Percentiles rank a stretch among this genome's conserved stretches.
Conservation (phyloP, 176 grass and related monocot genomes). For the Elaeis guineensis region DNA sequence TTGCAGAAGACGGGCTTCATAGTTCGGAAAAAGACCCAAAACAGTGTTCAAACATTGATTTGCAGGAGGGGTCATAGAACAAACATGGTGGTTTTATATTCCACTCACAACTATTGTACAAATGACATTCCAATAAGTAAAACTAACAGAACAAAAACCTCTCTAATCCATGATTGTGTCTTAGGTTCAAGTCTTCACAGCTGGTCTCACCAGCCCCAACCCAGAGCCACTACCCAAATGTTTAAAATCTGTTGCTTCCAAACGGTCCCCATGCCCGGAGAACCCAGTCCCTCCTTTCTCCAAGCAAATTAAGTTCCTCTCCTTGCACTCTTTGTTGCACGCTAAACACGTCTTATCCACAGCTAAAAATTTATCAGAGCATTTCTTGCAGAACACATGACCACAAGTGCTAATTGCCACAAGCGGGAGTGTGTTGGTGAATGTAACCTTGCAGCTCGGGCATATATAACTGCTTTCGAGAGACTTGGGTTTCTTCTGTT, state of each 20-base stretch:
- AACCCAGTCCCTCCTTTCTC: constrained; percentile 99
- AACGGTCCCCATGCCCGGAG: constrained; percentile 47
- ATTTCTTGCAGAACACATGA: constrained; percentile 98
- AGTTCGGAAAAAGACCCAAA: no score
- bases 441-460: constrained; percentile 89
- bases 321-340: constrained; percentile 78
- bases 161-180: no score
- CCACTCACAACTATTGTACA: no score
- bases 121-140: not conserved
- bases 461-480: constrained; percentile 79
- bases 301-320: constrained; percentile 64
- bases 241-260: constrained; percentile 84
- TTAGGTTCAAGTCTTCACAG: constrained; percentile 24
- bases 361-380: constrained; percentile 75
- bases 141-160: not conserved
- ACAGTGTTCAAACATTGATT: no score
- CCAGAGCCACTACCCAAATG: constrained; percentile 86
- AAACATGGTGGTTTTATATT: no score
- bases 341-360: constrained; percentile 61
- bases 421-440: constrained; percentile 78
- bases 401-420: constrained; percentile 71
- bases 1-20: no score
- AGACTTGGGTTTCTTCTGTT: constrained; percentile 38
- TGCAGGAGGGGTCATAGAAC: no score
- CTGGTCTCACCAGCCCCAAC: constrained; percentile 82